Conservation (phyloP, 768 basidiomycete genomes). For the Harrya chromipes region DNA sequence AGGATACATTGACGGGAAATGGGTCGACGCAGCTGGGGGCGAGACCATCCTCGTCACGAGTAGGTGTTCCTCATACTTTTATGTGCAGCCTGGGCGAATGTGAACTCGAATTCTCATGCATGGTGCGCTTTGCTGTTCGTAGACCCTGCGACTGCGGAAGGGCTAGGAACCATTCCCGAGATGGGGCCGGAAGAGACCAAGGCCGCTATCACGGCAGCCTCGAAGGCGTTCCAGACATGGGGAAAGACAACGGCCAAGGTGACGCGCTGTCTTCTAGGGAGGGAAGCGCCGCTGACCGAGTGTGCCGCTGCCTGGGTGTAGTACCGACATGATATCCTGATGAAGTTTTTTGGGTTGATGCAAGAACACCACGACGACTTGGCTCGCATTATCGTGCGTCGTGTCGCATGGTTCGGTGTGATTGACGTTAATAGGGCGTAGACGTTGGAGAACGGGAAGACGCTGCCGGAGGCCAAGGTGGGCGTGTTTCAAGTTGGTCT, state of each 20-base stretch:
- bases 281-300: not conserved
- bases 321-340: slow-evolving; percentile 80
- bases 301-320: slow-evolving; percentile 24
- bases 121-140: not conserved
- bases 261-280: slow-evolving; percentile 4
- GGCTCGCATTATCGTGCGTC: slow-evolving; percentile 74
- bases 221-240: slow-evolving; percentile 80
- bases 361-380: slow-evolving; percentile 84
- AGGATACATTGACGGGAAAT: slow-evolving; percentile 81
- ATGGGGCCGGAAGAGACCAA: slow-evolving; percentile 84
- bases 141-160: slow-evolving; percentile 89
- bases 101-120: slow-evolving; percentile 4
- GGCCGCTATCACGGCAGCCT: slow-evolving; percentile 80
- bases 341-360: slow-evolving; percentile 79
- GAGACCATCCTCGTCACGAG: slow-evolving; percentile 74
- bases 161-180: slow-evolving; percentile 84
- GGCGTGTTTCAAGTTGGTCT: not conserved
- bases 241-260: slow-evolving; percentile 86
- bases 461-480: slow-evolving; percentile 79
- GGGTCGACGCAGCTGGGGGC: slow-evolving; percentile 76
- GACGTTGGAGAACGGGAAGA: slow-evolving; percentile 97
- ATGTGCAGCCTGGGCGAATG: not conserved
- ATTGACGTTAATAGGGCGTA: slow-evolving; percentile 29
- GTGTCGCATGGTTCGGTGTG: not conserved
- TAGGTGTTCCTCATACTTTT: slow-evolving; percentile 35